A percentile compares a stretch with the other conserved stretches of the same genome.
phyloP scores from a whole-genome alignment of 2,329 filamentous ascomycete genomes.

The Penicillium verrucosum region DNA sequence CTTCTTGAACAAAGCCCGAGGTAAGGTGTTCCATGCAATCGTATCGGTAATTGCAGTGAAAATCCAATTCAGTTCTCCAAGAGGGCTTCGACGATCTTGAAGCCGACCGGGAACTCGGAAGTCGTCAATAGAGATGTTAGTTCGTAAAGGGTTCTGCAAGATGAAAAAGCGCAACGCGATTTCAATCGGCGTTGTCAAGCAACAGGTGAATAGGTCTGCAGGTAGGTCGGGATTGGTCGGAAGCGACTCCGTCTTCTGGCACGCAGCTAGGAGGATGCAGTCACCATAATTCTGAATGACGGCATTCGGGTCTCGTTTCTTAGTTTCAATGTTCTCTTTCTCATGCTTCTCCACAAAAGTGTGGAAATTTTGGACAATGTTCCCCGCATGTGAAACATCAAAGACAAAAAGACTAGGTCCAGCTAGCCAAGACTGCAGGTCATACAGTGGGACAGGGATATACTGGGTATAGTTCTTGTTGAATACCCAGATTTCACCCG shows the following conservation, averaged over 20 bases:
- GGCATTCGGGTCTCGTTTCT: constrained; percentile 69
- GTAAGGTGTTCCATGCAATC: constrained; percentile 95
- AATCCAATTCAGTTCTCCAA: constrained; percentile 98
- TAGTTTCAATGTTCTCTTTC: constrained; percentile 75
- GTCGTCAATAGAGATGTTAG: constrained; percentile 69
- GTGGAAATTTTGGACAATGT: constrained; percentile 93
- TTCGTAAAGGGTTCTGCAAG: constrained; percentile 75
- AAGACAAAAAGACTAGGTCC: constrained; percentile 96
- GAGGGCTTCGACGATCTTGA: constrained; percentile 86
- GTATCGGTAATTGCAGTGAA: constrained; percentile 99
- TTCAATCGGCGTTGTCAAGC: constrained; percentile 93
- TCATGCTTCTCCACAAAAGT: constrained; percentile 94
- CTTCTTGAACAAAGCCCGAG: constrained; percentile 88
- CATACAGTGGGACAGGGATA: constrained; percentile 92
- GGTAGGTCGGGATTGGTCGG: constrained; percentile 92
- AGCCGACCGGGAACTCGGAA: constrained; percentile 87
- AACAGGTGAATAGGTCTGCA: constrained; percentile 92
- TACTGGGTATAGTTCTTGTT: constrained; percentile 99
- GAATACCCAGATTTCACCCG: constrained; percentile 98
- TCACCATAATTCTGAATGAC: constrained; percentile 67
- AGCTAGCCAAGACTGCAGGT: constrained; percentile 91
- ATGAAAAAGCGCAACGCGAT: constrained; percentile 97
- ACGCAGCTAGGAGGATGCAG: constrained; percentile 90
- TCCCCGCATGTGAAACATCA: constrained; percentile 94
- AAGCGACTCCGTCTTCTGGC: constrained; percentile 82